Percentiles rank a stretch among this genome's conserved stretches.
phyloP scores from a whole-genome alignment of 805 yeast species.

The Zygotorulaspora florentina region DNA sequence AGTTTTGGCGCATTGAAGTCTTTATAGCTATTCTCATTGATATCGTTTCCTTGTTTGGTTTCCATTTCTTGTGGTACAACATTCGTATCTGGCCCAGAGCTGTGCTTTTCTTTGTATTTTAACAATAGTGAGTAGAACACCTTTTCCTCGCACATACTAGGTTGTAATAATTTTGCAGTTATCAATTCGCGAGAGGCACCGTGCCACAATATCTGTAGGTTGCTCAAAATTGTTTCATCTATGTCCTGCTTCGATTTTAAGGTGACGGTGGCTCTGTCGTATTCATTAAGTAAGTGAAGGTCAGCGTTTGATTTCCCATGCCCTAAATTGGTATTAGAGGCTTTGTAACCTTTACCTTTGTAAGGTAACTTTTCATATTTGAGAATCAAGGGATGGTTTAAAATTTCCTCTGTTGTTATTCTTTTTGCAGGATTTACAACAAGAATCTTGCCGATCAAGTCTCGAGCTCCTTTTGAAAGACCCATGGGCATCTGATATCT shows the following conservation, averaged over 20 bases:
- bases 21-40: constrained; percentile 1
- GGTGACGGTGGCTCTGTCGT: constrained; percentile 14
- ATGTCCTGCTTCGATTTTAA: constrained; percentile 43
- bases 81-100: constrained; percentile 5
- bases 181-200: constrained; percentile 62
- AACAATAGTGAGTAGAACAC: constrained; percentile 70
- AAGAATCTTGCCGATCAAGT: constrained; percentile 60
- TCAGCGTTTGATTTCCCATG: constrained; percentile 32
- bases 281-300: constrained; percentile 21
- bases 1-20: constrained; percentile 27
- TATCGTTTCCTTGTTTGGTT: background rate
- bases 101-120: constrained; percentile 71
- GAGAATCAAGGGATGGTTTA: constrained; percentile 70
- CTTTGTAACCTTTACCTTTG: constrained; percentile 16
- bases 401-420: constrained; percentile 61
- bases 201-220: constrained; percentile 76
- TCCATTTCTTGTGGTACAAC: background rate
- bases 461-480: constrained; percentile 60
- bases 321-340: constrained; percentile 6
- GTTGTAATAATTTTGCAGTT: constrained; percentile 49
- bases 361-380: constrained; percentile 49
- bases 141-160: constrained; percentile 67
- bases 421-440: constrained; percentile 68
- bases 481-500: constrained; percentile 66
- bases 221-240: constrained; percentile 70